A percentile compares a stretch with the other conserved stretches of the same genome.
Evolutionary conservation across 2,329 filamentous ascomycete genomes (phyloP).

Genomic region (Penicillium digitatum): DNA sequence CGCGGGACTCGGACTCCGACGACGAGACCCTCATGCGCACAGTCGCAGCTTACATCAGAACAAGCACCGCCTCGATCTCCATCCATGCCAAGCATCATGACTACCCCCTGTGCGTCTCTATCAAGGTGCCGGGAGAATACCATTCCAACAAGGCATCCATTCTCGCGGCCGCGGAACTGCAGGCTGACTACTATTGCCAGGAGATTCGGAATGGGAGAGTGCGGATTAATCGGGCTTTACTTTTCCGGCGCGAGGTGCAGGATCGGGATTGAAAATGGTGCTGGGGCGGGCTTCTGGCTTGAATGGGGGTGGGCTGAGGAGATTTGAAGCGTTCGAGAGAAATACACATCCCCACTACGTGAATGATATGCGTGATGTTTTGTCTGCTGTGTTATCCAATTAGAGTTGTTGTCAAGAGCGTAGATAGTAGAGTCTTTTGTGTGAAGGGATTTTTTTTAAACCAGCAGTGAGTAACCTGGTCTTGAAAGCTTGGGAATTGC

Average conservation of each 20-base stretch:
- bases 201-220: constrained; percentile 6
- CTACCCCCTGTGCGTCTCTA: constrained; percentile 4
- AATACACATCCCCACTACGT: not conserved
- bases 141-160: constrained; percentile 6
- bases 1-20: not conserved
- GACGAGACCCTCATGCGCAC: constrained; percentile 1
- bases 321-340: not conserved
- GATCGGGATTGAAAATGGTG: not conserved
- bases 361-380: not conserved
- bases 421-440: not conserved
- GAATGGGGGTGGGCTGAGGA: not conserved
- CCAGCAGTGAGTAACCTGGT: not conserved
- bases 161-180: constrained; percentile 5
- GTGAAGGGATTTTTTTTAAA: too few relatives aligned
- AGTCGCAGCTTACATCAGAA: not conserved
- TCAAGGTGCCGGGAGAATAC: constrained; percentile 8
- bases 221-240: not conserved
- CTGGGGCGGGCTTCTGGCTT: too few relatives aligned
- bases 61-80: not conserved
- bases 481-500: constrained; percentile 31
- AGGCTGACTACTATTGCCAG: constrained; percentile 8
- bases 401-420: too few relatives aligned
- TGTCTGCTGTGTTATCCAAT: not conserved
- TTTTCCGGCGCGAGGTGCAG: not conserved
- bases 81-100: not conserved